These are phyloP conservation scores for Colletotrichum abscissum DNA, from an alignment of 2,329 filamentous ascomycete genomes.

Conservation along the genomic window DNA sequence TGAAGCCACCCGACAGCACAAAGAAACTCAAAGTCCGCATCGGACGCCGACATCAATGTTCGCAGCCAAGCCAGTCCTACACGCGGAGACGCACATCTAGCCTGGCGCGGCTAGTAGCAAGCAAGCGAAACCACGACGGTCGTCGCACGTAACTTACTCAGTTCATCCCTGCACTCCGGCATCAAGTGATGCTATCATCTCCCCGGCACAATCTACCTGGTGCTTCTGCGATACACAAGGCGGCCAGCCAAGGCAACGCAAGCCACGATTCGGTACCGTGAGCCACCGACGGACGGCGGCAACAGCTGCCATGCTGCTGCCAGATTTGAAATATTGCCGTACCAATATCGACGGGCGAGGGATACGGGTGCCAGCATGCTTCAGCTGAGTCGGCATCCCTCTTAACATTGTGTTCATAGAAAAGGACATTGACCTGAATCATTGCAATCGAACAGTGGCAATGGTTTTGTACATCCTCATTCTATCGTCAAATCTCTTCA, in stretches of 20 bases:
- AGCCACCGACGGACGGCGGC: no score
- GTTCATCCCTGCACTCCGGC: not conserved
- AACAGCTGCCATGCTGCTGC: not conserved
- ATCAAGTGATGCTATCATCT: constrained; percentile 2
- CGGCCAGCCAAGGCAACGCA: not conserved
- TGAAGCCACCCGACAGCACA: constrained; percentile 10
- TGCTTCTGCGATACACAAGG: constrained; percentile 9
- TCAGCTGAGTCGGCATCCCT: constrained; percentile 11
- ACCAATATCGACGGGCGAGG: not conserved
- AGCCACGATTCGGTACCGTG: constrained; percentile 15
- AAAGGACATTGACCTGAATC: constrained; percentile 15
- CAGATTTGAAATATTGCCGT: not conserved
- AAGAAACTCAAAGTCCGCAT: not conserved
- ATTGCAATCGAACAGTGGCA: constrained; percentile 5
- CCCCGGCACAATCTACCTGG: constrained; percentile 2
- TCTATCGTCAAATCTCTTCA: not conserved
- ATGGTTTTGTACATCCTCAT: not conserved
- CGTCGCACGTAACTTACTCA: constrained; percentile 6
- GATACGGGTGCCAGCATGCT: constrained; percentile 14
- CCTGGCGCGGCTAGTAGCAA: not conserved
- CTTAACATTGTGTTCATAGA: not conserved
- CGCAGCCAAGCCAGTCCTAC: not conserved
- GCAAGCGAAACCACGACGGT: not conserved
- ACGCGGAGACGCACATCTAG: not conserved
- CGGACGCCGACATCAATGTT: constrained; percentile 1